Evolutionary conservation across 805 yeast species (phyloP).

Genomic region (Pichia californica): DNA sequence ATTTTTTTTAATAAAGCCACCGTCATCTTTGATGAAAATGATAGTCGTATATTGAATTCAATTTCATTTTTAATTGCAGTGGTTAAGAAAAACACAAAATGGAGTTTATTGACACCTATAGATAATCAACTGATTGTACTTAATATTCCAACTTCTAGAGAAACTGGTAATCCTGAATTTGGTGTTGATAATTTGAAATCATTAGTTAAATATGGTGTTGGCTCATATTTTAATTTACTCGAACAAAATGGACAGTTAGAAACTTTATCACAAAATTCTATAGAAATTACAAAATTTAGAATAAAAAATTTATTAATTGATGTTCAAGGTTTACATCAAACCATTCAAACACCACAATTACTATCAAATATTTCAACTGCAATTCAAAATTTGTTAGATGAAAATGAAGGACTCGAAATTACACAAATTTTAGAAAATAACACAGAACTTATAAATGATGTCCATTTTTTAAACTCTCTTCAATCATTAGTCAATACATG

Average conservation of each 20-base stretch:
- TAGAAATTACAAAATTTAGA: conserved; percentile 49
- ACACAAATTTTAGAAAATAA: conserved; percentile 16
- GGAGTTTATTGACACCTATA: background rate
- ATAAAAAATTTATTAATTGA: conserved; percentile 64
- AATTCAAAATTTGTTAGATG: conserved; percentile 35
- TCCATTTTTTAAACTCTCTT: conserved; percentile 56
- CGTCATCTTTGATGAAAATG: background rate
- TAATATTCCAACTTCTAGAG: background rate
- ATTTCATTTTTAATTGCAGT: background rate
- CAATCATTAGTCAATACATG: conserved; percentile 68
- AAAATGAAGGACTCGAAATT: conserved; percentile 8
- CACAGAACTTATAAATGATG: conserved; percentile 37
- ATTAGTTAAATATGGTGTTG: conserved; percentile 55
- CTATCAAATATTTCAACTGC: conserved; percentile 43
- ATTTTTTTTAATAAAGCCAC: background rate
- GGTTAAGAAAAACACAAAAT: background rate
- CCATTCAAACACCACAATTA: conserved; percentile 64
- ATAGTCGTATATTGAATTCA: background rate
- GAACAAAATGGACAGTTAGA: conserved; percentile 13
- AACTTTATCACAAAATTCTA: conserved; percentile 25
- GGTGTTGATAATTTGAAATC: conserved; percentile 46
- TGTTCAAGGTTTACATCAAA: conserved; percentile 59
- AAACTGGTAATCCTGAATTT: background rate
- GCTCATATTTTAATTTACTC: conserved; percentile 61
- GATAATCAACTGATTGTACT: background rate